Evolutionary conservation across 192 early-diverging fungal genomes (phyloP), one percentile per base, ranked within the genome.

Genomic region (Podila verticillata): DNA sequence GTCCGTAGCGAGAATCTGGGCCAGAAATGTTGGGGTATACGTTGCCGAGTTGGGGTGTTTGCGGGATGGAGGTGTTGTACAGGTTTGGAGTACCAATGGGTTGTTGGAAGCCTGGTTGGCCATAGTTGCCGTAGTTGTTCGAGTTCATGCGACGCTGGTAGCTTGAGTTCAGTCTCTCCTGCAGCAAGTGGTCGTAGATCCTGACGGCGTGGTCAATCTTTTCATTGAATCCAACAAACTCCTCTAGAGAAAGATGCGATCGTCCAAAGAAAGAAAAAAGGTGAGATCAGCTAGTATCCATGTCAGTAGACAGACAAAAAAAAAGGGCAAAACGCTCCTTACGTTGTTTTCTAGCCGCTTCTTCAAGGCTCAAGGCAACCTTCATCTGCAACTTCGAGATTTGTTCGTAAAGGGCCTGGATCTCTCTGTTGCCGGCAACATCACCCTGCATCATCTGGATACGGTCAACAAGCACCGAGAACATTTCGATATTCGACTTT

Each of bases 401-500:
- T 85, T 92, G 92, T n/a, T 88, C 92, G 74, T 97, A 94, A 24
- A 98, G 87, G 54, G 85, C 90, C 70, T 94, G 94, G 47, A 96
- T 79, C 84, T 96, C 94, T 7, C 90, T 89, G 63, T 96, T 89
- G 57, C 89, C 85, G 32, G 84, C 84, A 29, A 97, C 89, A 59
- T 92, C 94, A 34, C 93, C 92, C 2, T 95, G 95, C n/a, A 87
- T 88, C 57, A 82, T 86, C 59, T 93, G 93, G 29, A 96, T 90
- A 57, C 92, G 84, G 48, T 95, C 91, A 61, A 99, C 88, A 13
- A 98, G 85, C 17, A 95, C 89, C 32, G 94, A 88, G 63, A 99
- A 99, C 12, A 97, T 72, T 75, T 94, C 88, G 34, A 99, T 91
- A 47, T 96, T 97, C 72, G 98, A 95, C 54, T 91, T 87, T 78